phyloP scores from a whole-genome alignment of 1,284 basidiomycete species.

The Somion occarium region DNA sequence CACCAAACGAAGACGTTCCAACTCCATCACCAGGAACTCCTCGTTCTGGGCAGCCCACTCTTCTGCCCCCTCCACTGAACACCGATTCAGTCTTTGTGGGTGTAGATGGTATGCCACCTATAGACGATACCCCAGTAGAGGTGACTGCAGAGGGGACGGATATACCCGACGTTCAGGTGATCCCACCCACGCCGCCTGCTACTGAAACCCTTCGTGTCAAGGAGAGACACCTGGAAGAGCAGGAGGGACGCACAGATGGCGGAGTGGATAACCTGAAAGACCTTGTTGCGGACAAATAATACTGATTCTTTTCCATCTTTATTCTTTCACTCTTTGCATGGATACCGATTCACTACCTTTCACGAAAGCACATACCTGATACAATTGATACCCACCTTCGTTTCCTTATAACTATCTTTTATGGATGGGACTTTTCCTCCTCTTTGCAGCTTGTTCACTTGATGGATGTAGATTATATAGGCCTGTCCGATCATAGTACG shows the following conservation, averaged over 20 bases:
- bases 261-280: background rate
- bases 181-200: constrained; percentile 25
- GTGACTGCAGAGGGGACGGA: constrained; percentile 7
- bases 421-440: too few species aligned
- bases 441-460: too few species aligned
- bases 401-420: too few species aligned
- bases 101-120: constrained; percentile 10
- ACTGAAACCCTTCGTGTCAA: constrained; percentile 5
- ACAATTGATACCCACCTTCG: background rate
- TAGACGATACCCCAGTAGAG: constrained; percentile 12
- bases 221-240: background rate
- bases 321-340: too few species aligned
- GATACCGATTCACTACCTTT: background rate
- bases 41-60: constrained; percentile 6
- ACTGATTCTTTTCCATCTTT: too few species aligned
- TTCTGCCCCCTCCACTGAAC: constrained; percentile 11
- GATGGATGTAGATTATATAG: too few species aligned
- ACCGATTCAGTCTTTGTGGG: constrained; percentile 10
- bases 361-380: background rate
- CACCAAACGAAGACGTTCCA: background rate
- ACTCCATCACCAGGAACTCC: constrained; percentile 3
- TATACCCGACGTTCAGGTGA: constrained; percentile 23
- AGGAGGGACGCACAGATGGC: background rate
- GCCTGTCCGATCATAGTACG: too few species aligned
- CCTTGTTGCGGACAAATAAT: too few species aligned